Conservation (phyloP, 495 filamentous ascomycete species). For the Chaetomium fimeti region DNA sequence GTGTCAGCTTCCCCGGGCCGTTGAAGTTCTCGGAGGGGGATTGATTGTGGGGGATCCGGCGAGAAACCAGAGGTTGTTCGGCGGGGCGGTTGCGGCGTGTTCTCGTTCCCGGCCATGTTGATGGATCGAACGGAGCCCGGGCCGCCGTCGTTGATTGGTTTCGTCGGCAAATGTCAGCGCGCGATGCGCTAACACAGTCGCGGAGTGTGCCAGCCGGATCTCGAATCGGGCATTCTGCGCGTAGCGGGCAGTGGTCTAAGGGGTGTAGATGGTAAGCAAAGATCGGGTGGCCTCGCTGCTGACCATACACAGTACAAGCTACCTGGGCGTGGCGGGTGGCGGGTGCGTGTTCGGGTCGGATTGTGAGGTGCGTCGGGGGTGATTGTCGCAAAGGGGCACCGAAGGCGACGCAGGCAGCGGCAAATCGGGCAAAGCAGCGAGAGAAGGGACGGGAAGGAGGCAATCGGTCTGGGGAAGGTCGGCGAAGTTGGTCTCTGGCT, state of each 20-base stretch:
- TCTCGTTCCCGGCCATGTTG: conserved; percentile 33
- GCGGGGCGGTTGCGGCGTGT: conserved; percentile 34
- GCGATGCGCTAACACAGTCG: conserved; percentile 34
- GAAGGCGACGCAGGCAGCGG: not conserved
- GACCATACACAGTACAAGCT: not conserved
- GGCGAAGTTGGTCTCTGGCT: not conserved
- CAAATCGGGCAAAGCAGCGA: not conserved
- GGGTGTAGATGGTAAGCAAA: not conserved
- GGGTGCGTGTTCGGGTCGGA: not conserved
- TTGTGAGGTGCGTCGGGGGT: not conserved
- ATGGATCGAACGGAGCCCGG: not conserved
- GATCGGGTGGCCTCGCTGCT: not conserved
- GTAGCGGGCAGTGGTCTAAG: not conserved
- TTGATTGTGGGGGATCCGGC: conserved; percentile 59
- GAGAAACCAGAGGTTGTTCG: conserved; percentile 29
- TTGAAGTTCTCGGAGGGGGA: conserved; percentile 80
- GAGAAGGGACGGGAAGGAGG: not conserved
- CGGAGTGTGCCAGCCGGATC: conserved; percentile 15
- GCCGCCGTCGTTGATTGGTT: not conserved
- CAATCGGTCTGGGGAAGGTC: not conserved
- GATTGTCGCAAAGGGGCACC: not conserved
- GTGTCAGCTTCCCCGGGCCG: conserved; percentile 49
- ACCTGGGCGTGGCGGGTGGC: not conserved
- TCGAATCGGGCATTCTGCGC: conserved; percentile 27
- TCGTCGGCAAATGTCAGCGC: conserved; percentile 20